phyloP scores from a whole-genome alignment of 148 eudicot species.

The Rhododendron vialii region DNA sequence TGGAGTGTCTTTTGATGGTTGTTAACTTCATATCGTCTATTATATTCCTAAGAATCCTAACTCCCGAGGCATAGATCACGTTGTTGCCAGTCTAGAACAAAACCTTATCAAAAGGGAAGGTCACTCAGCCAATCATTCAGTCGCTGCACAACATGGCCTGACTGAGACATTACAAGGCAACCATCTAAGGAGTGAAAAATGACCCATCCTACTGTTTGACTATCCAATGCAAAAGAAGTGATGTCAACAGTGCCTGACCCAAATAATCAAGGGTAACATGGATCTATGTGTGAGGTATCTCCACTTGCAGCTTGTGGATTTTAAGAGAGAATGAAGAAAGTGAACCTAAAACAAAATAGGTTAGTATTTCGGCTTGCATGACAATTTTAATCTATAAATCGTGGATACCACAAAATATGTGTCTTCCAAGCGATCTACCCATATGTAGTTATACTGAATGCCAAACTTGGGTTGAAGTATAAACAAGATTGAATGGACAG shows the following conservation, averaged over 20 bases:
- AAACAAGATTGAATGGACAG: neutral
- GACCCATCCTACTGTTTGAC: constrained; percentile 3
- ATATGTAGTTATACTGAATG: neutral
- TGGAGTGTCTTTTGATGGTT: neutral
- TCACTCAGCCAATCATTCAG: neutral
- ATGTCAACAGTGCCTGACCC: neutral
- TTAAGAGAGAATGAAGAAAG: neutral
- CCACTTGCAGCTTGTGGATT: neutral
- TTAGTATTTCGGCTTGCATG: neutral
- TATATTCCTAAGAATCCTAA: neutral
- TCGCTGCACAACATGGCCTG: neutral
- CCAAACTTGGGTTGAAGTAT: neutral
- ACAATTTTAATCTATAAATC: neutral
- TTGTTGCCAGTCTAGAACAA: neutral
- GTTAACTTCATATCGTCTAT: neutral
- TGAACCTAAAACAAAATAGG: neutral
- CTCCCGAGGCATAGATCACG: neutral
- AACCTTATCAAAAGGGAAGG: neutral
- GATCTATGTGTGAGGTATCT: neutral
- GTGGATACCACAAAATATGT: neutral
- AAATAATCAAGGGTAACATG: neutral
- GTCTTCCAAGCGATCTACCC: neutral
- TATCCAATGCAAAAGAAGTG: neutral
- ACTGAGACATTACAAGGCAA: neutral
- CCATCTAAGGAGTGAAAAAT: neutral